Percentiles rank a stretch among this genome's conserved stretches.
Evolutionary conservation across 2,329 filamentous ascomycete genomes (phyloP).

Genomic region (Thelonectria discophora): DNA sequence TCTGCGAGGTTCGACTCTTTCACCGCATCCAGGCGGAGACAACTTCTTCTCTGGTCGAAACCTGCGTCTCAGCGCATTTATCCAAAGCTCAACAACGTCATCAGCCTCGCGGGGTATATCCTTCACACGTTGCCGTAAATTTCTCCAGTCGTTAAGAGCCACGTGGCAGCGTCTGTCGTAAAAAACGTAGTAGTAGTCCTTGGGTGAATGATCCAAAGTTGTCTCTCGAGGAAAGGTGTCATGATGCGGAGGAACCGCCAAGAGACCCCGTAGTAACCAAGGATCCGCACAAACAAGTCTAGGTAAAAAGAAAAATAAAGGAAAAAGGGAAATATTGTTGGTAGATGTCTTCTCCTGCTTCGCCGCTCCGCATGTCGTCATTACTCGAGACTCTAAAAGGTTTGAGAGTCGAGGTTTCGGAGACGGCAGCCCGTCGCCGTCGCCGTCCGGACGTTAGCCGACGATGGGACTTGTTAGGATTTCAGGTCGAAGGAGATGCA

Average conservation of each 20-base stretch:
- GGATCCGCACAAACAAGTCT: conserved; percentile 43
- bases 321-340: conserved; percentile 36
- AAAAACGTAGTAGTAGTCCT: conserved; percentile 46
- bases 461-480: conserved; percentile 20
- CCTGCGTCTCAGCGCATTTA: conserved; percentile 42
- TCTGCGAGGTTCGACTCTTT: conserved; percentile 38
- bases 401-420: conserved; percentile 3
- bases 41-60: conserved; percentile 35
- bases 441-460: conserved; percentile 10
- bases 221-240: conserved; percentile 43
- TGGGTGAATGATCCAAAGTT: conserved; percentile 47
- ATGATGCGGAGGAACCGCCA: conserved; percentile 40
- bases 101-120: conserved; percentile 53
- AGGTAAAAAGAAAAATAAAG: conserved; percentile 42
- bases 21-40: conserved; percentile 26
- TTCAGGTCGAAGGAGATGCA: conserved; percentile 36
- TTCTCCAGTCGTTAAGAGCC: conserved; percentile 50
- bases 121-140: conserved; percentile 51
- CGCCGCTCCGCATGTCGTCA: conserved; percentile 19
- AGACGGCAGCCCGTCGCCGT: conserved; percentile 13
- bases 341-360: conserved; percentile 38
- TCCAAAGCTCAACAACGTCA: conserved; percentile 49
- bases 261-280: conserved; percentile 43
- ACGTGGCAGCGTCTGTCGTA: conserved; percentile 49
- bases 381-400: conserved; percentile 3